Percentiles rank a stretch among this genome's conserved stretches.
Evolutionary conservation across 2,329 filamentous ascomycete species (phyloP).

Genomic region (Onygenales sp.): DNA sequence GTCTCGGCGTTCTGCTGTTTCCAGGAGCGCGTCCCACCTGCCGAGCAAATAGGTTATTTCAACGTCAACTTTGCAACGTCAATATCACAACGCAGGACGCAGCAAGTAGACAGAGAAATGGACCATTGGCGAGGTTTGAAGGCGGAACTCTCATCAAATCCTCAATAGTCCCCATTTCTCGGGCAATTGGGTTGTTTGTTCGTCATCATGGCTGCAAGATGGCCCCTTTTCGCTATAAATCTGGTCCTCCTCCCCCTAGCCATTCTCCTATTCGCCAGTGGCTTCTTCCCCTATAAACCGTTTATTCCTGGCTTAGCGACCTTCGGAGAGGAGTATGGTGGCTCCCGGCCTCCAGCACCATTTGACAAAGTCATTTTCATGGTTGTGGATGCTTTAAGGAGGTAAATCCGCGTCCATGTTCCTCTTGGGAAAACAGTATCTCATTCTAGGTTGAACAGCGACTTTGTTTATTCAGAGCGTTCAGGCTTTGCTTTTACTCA

Average conservation of each 20-base stretch:
- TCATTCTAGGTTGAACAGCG: conserved; percentile 43
- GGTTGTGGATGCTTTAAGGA: conserved; percentile 91
- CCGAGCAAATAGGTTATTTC: background rate
- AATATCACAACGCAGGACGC: background rate
- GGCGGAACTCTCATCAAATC: background rate
- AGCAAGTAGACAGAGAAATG: background rate
- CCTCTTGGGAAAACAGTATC: background rate
- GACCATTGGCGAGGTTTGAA: background rate
- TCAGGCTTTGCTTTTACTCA: conserved; percentile 87
- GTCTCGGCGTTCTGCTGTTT: background rate
- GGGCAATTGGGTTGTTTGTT: background rate
- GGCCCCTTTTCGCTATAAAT: conserved; percentile 21
- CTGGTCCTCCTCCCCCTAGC: conserved; percentile 67
- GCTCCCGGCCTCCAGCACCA: conserved; percentile 51
- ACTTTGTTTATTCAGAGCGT: conserved; percentile 76
- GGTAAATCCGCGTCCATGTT: conserved; percentile 41
- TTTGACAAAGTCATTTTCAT: conserved; percentile 94
- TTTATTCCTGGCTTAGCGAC: conserved; percentile 75
- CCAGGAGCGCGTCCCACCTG: background rate
- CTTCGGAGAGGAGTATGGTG: conserved; percentile 46
- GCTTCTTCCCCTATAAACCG: conserved; percentile 97
- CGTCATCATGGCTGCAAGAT: conserved; percentile 11
- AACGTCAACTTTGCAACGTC: background rate
- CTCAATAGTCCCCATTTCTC: background rate
- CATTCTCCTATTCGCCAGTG: conserved; percentile 68